Base-by-base conservation (phyloP, 139 green algal genomes). In the Chlorella sorokiniana region DNA sequence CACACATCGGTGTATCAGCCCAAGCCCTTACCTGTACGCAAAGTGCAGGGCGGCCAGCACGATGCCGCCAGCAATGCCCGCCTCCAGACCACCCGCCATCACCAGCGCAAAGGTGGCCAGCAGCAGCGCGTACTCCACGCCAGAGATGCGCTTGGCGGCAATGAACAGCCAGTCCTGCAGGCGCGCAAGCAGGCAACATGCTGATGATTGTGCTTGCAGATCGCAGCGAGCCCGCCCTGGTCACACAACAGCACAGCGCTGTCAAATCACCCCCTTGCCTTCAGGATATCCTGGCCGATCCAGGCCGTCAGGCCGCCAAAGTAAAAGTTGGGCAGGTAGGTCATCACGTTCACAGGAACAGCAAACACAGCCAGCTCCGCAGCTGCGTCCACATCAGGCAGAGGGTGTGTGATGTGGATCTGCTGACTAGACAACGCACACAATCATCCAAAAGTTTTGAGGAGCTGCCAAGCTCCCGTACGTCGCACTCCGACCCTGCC, bases 251-350 rank as follows among this genome's bases (percentile, higher is more conserved):
- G 22, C n/a, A n/a, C n/a, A n/a, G n/a, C n/a, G n/a, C n/a, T n/a
- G n/a, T n/a, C n/a, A n/a, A n/a, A n/a, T n/a, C n/a, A n/a, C n/a
- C n/a, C n/a, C 8, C 90, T 88, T 81, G 91, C 91, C 2, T 75
- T 72, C 38, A 69, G 63, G 84, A 96, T 96, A 69, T 96, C 92
- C 42, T 93, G 70, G 41, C 92, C 94, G 79, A 97, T 94, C 87
- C 91, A 93, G 0, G 93, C 73, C 72, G 95, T 84, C 63, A 97
- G 78, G 0, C 91, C 87, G 1, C 93, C 94, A 65, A 93, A 95
- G 33, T 87, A 87, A 37, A 81, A 86, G 64, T 83, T 91, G 42
- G 83, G 86, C 45, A 90, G 63, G 59, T 76, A 89, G 52, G 86
- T 73, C 44, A 91, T 82, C 37, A 89, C 72, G 62, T 77, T 87